Evolutionary conservation across 208 protist species (phyloP).

Genomic region (Acanthamoeba triangularis): DNA sequence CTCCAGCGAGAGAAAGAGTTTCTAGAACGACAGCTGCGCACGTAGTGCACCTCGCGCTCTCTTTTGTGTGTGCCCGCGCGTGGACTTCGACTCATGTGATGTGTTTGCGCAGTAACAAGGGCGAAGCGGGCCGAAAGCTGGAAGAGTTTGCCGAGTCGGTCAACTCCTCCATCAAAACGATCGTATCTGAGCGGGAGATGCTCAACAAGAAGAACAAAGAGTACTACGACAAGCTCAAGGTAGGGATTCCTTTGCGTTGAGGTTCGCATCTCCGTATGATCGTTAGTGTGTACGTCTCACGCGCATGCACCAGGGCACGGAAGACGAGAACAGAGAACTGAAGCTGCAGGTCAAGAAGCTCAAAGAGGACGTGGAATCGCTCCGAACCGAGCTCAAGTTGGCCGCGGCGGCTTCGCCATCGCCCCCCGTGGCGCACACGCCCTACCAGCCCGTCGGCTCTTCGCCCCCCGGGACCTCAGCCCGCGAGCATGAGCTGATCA

Average conservation of each 20-base stretch:
- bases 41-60: not conserved
- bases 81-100: not conserved
- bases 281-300: too few species aligned
- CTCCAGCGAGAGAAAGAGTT: conserved; percentile 53
- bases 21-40: conserved; percentile 42
- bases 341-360: conserved; percentile 17
- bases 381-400: not conserved
- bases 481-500: conserved; percentile 39
- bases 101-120: not conserved
- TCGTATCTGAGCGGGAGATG: conserved; percentile 53
- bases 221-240: conserved; percentile 26
- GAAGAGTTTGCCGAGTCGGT: conserved; percentile 64
- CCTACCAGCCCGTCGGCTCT: not conserved
- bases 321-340: conserved; percentile 4
- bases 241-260: not conserved
- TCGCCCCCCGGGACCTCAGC: not conserved
- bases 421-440: not conserved
- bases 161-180: conserved; percentile 52
- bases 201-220: conserved; percentile 43
- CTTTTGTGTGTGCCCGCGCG: not conserved
- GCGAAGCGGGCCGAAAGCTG: conserved; percentile 42
- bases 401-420: not conserved
- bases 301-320: not conserved
- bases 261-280: too few species aligned
- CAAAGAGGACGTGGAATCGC: not conserved